Conservation (phyloP, 306 rosid species). For the Acacia acuminata region DNA sequence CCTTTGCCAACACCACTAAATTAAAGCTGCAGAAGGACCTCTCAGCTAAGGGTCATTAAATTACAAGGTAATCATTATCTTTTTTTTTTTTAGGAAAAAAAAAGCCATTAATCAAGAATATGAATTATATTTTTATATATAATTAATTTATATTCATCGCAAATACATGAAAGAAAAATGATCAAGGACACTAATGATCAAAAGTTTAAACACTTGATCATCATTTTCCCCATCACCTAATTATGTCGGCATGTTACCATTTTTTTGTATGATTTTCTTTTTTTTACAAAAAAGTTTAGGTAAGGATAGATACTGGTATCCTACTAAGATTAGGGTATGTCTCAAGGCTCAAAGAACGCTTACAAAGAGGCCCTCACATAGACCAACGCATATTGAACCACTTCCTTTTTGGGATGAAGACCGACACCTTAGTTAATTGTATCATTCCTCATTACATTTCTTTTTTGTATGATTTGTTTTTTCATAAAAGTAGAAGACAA, state of each 20-base stretch:
- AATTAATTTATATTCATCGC: neutral
- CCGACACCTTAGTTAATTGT: too few species aligned
- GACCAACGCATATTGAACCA: too few species aligned
- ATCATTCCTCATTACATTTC: too few species aligned
- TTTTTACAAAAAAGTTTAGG: too few species aligned
- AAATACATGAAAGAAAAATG: slow-evolving; percentile 6
- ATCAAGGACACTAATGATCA: slow-evolving; percentile 18
- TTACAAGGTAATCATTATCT: neutral
- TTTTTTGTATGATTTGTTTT: too few species aligned
- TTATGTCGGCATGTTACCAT: neutral
- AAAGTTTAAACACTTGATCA: slow-evolving; percentile 2
- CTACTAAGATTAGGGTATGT: too few species aligned
- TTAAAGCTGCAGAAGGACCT: neutral
- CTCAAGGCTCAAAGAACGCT: too few species aligned
- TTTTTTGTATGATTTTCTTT: too few species aligned
- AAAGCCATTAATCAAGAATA: too few species aligned
- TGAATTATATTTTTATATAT: neutral
- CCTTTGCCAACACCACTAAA: neutral
- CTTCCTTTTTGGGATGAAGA: too few species aligned
- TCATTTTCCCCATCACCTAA: slow-evolving; percentile 17
- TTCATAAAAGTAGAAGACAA: neutral
- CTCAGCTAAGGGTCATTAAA: neutral
- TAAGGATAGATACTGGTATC: too few species aligned
- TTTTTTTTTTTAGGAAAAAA: neutral
- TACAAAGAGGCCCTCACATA: too few species aligned